Percentiles rank a stretch among this genome's conserved stretches.
Evolutionary conservation across 257 asterid species (phyloP).

Genomic region (Cordia subcordata): DNA sequence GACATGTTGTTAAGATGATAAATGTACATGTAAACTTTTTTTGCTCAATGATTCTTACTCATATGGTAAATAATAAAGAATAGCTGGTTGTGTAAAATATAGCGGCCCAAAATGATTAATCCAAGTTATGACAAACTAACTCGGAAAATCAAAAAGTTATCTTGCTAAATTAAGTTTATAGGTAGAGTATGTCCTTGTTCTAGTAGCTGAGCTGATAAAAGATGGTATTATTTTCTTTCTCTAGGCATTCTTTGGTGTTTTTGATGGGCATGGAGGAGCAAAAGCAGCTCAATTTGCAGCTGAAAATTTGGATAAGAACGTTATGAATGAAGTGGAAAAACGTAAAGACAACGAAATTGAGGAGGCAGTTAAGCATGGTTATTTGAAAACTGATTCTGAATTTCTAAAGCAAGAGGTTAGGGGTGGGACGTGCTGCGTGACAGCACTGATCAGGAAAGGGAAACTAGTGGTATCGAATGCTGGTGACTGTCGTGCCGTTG

Average conservation of each 20-base stretch:
- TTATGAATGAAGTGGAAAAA: conserved; percentile 37
- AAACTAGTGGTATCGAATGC: conserved; percentile 68
- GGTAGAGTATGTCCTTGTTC: neutral
- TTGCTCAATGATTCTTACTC: too few species aligned
- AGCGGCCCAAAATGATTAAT: too few species aligned
- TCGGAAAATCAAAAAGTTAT: neutral
- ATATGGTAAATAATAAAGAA: too few species aligned
- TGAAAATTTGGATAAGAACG: conserved; percentile 40
- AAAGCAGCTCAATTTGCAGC: conserved; percentile 78
- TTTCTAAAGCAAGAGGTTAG: conserved; percentile 51
- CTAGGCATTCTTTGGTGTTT: conserved; percentile 66
- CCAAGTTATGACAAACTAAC: too few species aligned
- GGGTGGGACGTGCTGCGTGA: conserved; percentile 80
- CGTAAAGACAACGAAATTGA: conserved; percentile 25
- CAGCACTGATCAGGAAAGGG: conserved; percentile 60
- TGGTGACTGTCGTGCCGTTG: conserved; percentile 85
- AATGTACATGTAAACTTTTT: too few species aligned
- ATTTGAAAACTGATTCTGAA: conserved; percentile 64
- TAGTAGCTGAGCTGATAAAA: neutral
- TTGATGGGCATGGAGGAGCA: conserved; percentile 80
- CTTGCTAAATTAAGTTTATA: too few species aligned
- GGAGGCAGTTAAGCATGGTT: conserved; percentile 54
- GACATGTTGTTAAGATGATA: too few species aligned
- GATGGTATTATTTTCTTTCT: conserved; percentile 3
- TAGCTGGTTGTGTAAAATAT: too few species aligned